Percentiles rank a stretch among this genome's conserved stretches.
These are phyloP conservation scores for Juglanconis oblonga DNA, from an alignment of 2,329 filamentous ascomycete species.

Conservation along the genomic window DNA sequence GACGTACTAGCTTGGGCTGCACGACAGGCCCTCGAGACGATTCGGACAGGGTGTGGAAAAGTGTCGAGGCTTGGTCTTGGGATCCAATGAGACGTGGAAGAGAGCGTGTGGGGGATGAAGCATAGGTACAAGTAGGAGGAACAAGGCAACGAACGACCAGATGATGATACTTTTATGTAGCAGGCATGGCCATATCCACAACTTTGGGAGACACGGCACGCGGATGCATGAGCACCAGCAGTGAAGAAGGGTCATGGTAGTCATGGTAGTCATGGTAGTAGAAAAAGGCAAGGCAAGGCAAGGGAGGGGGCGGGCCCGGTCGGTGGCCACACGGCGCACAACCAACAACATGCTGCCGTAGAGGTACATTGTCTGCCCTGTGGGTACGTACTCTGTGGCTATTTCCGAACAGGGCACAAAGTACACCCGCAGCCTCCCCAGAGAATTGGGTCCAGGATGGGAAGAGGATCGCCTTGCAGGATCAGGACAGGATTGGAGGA, in stretches of 20 bases:
- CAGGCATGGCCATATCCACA: background rate
- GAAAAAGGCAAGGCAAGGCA: background rate
- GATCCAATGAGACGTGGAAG: background rate
- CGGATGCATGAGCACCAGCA: background rate
- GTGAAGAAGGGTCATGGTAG: background rate
- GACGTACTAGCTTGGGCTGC: background rate
- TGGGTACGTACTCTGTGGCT: conserved; percentile 8
- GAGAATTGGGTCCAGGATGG: conserved; percentile 6
- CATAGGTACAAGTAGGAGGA: background rate
- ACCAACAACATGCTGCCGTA: background rate
- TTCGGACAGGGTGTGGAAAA: background rate
- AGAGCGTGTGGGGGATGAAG: background rate
- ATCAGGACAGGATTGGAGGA: background rate
- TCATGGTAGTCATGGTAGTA: background rate
- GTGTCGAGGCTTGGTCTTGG: background rate
- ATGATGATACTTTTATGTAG: background rate
- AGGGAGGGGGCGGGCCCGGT: background rate
- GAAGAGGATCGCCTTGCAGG: background rate
- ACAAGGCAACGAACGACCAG: too few relatives aligned
- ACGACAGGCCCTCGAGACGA: background rate
- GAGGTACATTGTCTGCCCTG: conserved; percentile 2
- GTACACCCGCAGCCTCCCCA: conserved; percentile 1
- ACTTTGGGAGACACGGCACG: background rate
- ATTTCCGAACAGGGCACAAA: conserved; percentile 12
- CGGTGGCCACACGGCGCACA: background rate